Evolutionary conservation across 2,329 filamentous ascomycete species (phyloP).

Genomic region (Aspergillus transmontanensis): DNA sequence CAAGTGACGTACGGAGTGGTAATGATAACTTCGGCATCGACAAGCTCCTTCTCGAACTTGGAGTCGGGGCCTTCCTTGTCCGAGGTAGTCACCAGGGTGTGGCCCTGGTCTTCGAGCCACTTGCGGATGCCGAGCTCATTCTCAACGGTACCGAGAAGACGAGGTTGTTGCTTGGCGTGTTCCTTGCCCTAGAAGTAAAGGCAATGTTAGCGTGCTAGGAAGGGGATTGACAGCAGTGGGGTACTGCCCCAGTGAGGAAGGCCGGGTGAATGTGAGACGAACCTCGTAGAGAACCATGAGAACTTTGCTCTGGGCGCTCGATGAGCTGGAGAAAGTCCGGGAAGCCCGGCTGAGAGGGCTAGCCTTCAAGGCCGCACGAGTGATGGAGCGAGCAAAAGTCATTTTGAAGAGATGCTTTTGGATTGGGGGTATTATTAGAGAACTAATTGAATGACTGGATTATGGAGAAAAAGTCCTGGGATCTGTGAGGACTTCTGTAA

Average conservation of each 20-base stretch:
- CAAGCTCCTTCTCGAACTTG: slow-evolving; percentile 90
- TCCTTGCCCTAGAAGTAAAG: slow-evolving; percentile 61
- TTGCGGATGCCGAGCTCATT: slow-evolving; percentile 97
- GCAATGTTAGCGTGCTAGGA: not conserved
- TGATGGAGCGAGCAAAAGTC: not conserved
- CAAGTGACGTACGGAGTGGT: slow-evolving; percentile 76
- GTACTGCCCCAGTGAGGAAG: slow-evolving; percentile 9
- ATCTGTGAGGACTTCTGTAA: not conserved
- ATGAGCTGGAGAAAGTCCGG: slow-evolving; percentile 63
- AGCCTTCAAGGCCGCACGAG: not conserved
- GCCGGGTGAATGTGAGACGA: slow-evolving; percentile 41
- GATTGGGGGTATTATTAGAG: not conserved
- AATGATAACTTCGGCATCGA: slow-evolving; percentile 97
- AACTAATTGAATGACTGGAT: not conserved
- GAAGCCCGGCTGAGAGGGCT: not conserved
- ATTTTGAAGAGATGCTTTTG: not conserved
- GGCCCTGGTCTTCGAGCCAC: slow-evolving; percentile 96
- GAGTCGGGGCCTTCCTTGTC: slow-evolving; percentile 96
- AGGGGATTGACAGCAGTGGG: too few species aligned
- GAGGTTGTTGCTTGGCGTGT: slow-evolving; percentile 86
- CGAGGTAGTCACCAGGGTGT: slow-evolving; percentile 94
- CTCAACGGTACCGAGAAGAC: slow-evolving; percentile 90
- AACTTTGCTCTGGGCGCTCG: slow-evolving; percentile 84
- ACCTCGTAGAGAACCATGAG: slow-evolving; percentile 92
- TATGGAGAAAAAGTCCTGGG: not conserved